Conservation (phyloP, 495 filamentous ascomycete genomes). For the Neurospora hispaniola region DNA sequence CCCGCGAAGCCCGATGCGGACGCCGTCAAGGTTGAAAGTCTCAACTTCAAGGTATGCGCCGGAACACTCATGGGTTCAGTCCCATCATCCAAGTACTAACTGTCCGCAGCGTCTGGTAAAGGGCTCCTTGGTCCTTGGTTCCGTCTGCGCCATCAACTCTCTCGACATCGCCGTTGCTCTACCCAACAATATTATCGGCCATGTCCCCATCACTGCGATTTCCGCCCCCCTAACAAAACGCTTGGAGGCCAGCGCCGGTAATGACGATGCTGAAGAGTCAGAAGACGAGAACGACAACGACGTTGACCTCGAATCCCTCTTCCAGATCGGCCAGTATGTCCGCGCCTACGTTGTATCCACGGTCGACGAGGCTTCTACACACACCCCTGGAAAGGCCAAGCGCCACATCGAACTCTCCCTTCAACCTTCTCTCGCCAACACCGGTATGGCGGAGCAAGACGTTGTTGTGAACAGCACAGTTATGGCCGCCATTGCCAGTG, state of each 20-base stretch:
- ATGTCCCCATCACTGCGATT: constrained; percentile 80
- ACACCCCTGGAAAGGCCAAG: constrained; percentile 49
- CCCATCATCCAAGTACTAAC: constrained; percentile 25
- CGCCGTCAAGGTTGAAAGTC: constrained; percentile 63
- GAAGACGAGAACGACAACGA: constrained; percentile 40
- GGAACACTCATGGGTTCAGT: background rate
- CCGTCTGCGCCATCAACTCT: constrained; percentile 69
- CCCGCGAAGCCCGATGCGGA: constrained; percentile 37
- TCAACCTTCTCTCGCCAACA: constrained; percentile 64
- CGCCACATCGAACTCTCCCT: constrained; percentile 77
- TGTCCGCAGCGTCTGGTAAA: constrained; percentile 57
- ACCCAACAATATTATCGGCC: constrained; percentile 86
- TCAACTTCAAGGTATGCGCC: constrained; percentile 72
- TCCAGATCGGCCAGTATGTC: constrained; percentile 79
- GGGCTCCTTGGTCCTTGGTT: constrained; percentile 78
- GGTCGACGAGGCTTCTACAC: constrained; percentile 38
- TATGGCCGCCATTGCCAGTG: constrained; percentile 79
- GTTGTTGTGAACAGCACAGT: constrained; percentile 61
- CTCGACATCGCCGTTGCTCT: constrained; percentile 70
- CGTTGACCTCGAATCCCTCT: constrained; percentile 60
- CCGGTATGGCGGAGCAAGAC: constrained; percentile 56
- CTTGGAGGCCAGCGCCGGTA: constrained; percentile 48
- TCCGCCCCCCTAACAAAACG: constrained; percentile 52
- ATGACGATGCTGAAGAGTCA: constrained; percentile 43
- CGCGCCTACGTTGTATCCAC: constrained; percentile 76